Evolutionary conservation across 805 yeast species (phyloP).

Genomic region (Komagataella phaffii): DNA sequence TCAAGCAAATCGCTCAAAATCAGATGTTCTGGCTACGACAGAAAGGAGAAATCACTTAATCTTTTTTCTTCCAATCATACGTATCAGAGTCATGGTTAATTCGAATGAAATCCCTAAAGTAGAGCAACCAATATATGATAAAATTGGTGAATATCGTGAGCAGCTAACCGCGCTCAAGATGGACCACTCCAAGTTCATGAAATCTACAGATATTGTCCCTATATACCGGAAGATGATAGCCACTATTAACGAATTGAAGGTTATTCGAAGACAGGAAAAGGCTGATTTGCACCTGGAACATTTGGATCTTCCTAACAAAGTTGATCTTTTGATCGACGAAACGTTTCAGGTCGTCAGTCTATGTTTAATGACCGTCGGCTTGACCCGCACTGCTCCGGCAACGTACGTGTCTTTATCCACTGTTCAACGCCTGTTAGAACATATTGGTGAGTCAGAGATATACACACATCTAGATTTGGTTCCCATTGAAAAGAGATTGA

Average conservation of each 20-base stretch:
- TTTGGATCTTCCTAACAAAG: slow-evolving; percentile 27
- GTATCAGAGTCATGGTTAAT: slow-evolving; percentile 8
- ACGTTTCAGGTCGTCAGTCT: slow-evolving; percentile 79
- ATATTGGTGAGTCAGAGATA: slow-evolving; percentile 66
- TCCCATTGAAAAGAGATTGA: slow-evolving; percentile 64
- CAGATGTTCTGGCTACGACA: background rate
- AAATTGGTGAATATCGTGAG: slow-evolving; percentile 27
- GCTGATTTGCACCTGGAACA: slow-evolving; percentile 10
- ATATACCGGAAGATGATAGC: slow-evolving; percentile 46
- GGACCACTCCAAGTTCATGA: slow-evolving; percentile 50
- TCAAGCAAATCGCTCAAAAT: background rate
- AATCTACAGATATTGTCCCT: slow-evolving; percentile 51
- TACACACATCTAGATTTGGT: slow-evolving; percentile 74
- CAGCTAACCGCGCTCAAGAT: slow-evolving; percentile 36
- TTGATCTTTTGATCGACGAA: slow-evolving; percentile 73
- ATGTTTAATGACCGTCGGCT: slow-evolving; percentile 85
- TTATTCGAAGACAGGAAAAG: slow-evolving; percentile 21
- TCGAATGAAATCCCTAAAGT: slow-evolving; percentile 16
- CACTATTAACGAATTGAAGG: slow-evolving; percentile 37
- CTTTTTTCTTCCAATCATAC: background rate
- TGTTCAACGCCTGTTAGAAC: slow-evolving; percentile 72
- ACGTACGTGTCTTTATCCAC: slow-evolving; percentile 84
- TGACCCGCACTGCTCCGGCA: slow-evolving; percentile 84
- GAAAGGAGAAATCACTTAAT: background rate
- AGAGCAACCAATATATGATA: slow-evolving; percentile 21